Evolutionary conservation across 2,329 filamentous ascomycete genomes (phyloP).

Genomic region (Chaetomium globosum): DNA sequence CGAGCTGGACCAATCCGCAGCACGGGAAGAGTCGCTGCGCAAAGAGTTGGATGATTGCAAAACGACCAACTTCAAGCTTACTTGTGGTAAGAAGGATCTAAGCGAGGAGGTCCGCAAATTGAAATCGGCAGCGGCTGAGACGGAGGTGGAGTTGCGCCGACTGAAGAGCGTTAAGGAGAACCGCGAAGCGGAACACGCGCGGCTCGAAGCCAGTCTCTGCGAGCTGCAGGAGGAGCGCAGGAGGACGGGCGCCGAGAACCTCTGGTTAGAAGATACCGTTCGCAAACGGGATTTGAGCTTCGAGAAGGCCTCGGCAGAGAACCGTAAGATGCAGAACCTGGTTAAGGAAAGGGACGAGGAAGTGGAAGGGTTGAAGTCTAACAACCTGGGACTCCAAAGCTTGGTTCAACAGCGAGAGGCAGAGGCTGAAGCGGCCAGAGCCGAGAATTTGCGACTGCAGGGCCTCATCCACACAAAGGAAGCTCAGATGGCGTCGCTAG

Average conservation of each 20-base stretch:
- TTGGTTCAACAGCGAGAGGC: neutral
- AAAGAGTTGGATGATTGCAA: neutral
- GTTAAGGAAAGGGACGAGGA: neutral
- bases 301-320: neutral
- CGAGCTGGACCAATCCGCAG: neutral
- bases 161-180: neutral
- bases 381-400: neutral
- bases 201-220: neutral
- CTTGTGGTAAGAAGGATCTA: neutral
- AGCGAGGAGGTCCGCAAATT: neutral
- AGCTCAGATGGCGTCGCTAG: neutral
- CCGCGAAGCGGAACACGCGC: neutral
- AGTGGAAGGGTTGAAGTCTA: slow-evolving; percentile 4
- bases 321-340: neutral
- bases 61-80: neutral
- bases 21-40: neutral
- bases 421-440: slow-evolving; percentile 6
- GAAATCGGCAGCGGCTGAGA: neutral
- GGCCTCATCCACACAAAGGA: slow-evolving; percentile 9
- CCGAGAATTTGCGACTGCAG: slow-evolving; percentile 10
- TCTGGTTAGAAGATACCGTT: neutral
- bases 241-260: neutral
- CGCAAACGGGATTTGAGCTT: neutral
- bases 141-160: neutral
- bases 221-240: neutral